Conservation (phyloP, 331 rosid genomes). For the Telfairia occidentalis region DNA sequence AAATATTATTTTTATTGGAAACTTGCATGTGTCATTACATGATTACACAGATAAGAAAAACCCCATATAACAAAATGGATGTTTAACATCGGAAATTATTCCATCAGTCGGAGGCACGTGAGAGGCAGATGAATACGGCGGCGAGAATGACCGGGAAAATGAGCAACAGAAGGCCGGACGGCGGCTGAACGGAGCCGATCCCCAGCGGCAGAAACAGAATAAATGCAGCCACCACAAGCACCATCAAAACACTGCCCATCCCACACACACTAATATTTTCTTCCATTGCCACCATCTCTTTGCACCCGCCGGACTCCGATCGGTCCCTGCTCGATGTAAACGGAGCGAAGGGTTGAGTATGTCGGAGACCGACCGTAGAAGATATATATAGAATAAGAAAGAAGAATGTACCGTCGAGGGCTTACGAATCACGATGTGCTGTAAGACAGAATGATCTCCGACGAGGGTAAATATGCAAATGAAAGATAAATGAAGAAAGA, state of each 20-base stretch:
- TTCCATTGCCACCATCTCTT: not conserved
- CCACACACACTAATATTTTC: not conserved
- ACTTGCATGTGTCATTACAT: not conserved
- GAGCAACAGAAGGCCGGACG: not conserved
- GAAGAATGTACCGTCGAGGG: not conserved
- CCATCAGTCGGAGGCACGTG: not conserved
- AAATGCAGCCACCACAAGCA: not conserved
- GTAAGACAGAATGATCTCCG: not conserved
- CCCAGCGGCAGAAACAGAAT: not conserved
- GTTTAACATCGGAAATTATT: not conserved
- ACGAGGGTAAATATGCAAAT: not conserved
- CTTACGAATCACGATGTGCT: not conserved
- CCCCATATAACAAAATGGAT: not conserved
- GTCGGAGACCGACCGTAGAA: not conserved
- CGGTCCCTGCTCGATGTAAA: not conserved
- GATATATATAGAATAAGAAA: not conserved
- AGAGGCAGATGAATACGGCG: not conserved
- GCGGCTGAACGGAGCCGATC: not conserved
- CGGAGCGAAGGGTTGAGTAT: not conserved
- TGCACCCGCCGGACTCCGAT: not conserved
- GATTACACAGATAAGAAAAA: not conserved
- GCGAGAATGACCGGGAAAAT: not conserved
- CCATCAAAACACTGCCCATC: not conserved
- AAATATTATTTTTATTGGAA: not conserved
- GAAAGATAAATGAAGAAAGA: not conserved